Evolutionary conservation across 2,329 filamentous ascomycete species (phyloP).

Genomic region (Claviceps purpurea): DNA sequence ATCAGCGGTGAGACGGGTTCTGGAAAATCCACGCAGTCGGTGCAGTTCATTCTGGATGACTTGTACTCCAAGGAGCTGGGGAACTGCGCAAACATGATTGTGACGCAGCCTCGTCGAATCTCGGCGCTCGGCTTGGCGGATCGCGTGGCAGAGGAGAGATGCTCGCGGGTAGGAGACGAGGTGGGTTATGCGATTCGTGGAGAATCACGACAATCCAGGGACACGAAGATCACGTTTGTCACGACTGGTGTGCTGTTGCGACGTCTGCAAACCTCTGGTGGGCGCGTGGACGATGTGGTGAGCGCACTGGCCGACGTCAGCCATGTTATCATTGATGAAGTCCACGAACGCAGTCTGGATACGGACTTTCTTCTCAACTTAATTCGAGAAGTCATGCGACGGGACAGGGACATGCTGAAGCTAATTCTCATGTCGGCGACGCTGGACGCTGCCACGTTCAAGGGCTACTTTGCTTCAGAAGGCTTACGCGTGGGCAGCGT

Average conservation of each 20-base stretch:
- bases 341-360: constrained; percentile 88
- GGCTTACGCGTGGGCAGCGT: constrained; percentile 61
- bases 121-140: constrained; percentile 90
- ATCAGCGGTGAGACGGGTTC: constrained; percentile 95
- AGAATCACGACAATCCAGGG: constrained; percentile 60
- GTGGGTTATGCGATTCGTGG: constrained; percentile 87
- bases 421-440: constrained; percentile 95
- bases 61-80: constrained; percentile 67
- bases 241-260: constrained; percentile 88
- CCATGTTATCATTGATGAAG: constrained; percentile 91
- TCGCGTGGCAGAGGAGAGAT: constrained; percentile 85
- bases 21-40: constrained; percentile 91
- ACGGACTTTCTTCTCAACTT: constrained; percentile 89
- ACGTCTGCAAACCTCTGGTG: constrained; percentile 80
- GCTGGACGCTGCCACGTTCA: constrained; percentile 76
- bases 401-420: constrained; percentile 67
- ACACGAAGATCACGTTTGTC: constrained; percentile 87
- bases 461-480: constrained; percentile 64
- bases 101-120: constrained; percentile 89
- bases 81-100: constrained; percentile 73
- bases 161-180: constrained; percentile 67
- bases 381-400: constrained; percentile 65
- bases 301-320: constrained; percentile 78
- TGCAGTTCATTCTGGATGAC: constrained; percentile 91
- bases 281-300: constrained; percentile 64